Evolutionary conservation across 2,329 filamentous ascomycete species (phyloP), one percentile per base, ranked within the genome.

Genomic region (Xenoacremonium recifei): DNA sequence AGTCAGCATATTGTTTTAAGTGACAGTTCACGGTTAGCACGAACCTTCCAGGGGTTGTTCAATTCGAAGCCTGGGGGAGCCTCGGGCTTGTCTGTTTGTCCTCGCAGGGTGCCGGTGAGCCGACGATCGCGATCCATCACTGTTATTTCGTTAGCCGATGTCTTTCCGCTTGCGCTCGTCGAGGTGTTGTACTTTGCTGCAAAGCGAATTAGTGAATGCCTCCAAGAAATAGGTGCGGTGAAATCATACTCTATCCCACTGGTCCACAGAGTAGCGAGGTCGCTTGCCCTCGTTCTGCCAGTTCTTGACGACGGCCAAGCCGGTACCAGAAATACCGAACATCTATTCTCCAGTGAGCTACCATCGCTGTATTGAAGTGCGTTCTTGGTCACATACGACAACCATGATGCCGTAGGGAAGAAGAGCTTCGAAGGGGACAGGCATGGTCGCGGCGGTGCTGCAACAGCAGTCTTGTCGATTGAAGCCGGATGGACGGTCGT

Each of bases 101-200:
- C 80, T 62, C 80, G 71, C 48, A 80, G 54, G 35, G 64, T 69
- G 34, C 80, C 80, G 6, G 80, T 84, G 48, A 84, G 69, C 59
- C 80, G 73, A 47, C 73, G 70, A 55, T 84, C 80, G 55, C 80
- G 78, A 42, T 80, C 73, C 79, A 84, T 83, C 80, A 84, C 80
- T 84, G 40, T 20, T 47, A 25, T 23, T 25, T 19, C 17, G 21
- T 43, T 17, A 25, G 39, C 41, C 11, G 42, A 34, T 15, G 42
- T 31, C 41, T 46, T 44, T 47, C 43, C 29, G 16, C 9, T 6
- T 16, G 15, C 5, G 18, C 17, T 32, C 35, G 12, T 19, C n/a
- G 7, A 15, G 20, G 13, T 16, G 16, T 52, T 66, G 44, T 73
- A 79, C 75, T 80, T 77, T 81, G 75, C 76, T 81, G 50, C 47